These are phyloP conservation scores for Amphibolis antarctica DNA, from an alignment of 106 monocot genomes.

Conservation along the genomic window DNA sequence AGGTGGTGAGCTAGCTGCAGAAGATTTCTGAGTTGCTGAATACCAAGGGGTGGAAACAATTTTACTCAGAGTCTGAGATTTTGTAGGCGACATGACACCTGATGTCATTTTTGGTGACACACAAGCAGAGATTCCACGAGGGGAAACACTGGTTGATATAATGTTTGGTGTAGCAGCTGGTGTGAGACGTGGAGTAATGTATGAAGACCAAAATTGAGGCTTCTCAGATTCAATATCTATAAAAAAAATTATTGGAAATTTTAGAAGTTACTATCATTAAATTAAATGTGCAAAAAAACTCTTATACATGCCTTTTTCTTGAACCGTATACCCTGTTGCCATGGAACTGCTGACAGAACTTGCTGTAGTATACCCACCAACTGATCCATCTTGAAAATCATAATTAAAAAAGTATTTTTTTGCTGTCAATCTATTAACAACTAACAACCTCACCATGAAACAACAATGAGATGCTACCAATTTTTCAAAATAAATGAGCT, in stretches of 20 bases:
- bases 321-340: constrained; percentile 9
- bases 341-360: constrained; percentile 17
- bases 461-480: too few species aligned
- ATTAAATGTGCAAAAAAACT: background rate
- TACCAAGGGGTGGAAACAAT: constrained; percentile 15
- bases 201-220: constrained; percentile 37
- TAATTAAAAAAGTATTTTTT: background rate
- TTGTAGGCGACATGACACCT: constrained; percentile 9
- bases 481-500: background rate
- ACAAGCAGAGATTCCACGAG: constrained; percentile 32
- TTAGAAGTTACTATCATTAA: background rate
- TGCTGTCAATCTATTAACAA: too few species aligned
- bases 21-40: constrained; percentile 20
- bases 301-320: constrained; percentile 17
- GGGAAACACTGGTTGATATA: constrained; percentile 35
- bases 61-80: background rate
- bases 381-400: constrained; percentile 25
- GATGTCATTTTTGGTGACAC: constrained; percentile 33
- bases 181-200: constrained; percentile 36
- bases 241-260: background rate
- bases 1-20: constrained; percentile 18
- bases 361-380: constrained; percentile 9
- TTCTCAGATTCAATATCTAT: constrained; percentile 6
- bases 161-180: constrained; percentile 37
- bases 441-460: too few species aligned